Percentiles rank a stretch among this genome's conserved stretches.
These are phyloP conservation scores for Colletotrichum gloeosporioides DNA, from an alignment of 2,329 filamentous ascomycete genomes.

Conservation along the genomic window DNA sequence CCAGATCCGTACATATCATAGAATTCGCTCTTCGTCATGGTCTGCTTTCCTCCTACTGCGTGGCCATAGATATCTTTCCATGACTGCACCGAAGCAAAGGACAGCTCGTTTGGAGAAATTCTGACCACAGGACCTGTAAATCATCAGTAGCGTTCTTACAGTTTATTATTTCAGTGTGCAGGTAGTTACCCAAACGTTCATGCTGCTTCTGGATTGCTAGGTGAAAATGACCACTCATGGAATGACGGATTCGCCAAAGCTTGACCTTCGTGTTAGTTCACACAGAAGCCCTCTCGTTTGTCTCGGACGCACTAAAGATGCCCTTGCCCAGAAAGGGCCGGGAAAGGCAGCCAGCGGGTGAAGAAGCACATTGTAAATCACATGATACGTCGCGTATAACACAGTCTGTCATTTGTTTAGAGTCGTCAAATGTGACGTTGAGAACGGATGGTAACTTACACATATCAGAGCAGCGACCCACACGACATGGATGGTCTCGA, in stretches of 20 bases:
- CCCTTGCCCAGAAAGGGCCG: not conserved
- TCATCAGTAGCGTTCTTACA: not conserved
- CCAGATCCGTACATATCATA: conserved; percentile 33
- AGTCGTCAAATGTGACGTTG: not conserved
- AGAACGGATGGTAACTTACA: not conserved
- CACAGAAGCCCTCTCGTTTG: not conserved
- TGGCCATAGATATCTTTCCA: conserved; percentile 48
- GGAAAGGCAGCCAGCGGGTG: not conserved
- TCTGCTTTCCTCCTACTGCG: not conserved
- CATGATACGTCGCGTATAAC: not conserved
- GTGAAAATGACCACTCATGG: conserved; percentile 27
- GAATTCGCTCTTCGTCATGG: conserved; percentile 30
- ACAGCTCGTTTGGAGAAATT: conserved; percentile 50
- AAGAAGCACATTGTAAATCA: not conserved
- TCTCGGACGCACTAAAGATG: not conserved
- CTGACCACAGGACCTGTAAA: conserved; percentile 49
- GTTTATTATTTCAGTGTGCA: not conserved
- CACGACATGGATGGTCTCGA: not conserved
- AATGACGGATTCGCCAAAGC: conserved; percentile 37
- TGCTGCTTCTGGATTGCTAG: conserved; percentile 30
- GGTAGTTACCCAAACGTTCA: not conserved
- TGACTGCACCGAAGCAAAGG: conserved; percentile 39
- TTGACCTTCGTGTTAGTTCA: conserved; percentile 12
- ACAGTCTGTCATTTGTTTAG: not conserved
- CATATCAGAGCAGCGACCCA: not conserved